Conservation (phyloP, 1,284 basidiomycete species). For the Ceratobasidium sp. region DNA sequence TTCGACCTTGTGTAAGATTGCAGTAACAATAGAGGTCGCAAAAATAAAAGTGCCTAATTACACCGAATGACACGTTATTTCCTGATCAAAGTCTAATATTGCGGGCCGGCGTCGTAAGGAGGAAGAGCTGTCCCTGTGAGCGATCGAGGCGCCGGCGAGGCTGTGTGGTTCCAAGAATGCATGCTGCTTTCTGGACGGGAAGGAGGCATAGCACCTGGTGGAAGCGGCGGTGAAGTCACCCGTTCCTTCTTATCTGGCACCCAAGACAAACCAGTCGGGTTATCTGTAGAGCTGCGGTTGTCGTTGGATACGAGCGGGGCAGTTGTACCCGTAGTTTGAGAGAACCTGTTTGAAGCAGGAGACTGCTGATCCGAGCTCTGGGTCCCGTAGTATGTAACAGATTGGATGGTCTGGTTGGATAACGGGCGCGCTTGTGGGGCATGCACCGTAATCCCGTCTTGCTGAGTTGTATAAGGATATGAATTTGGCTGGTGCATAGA, state of each 20-base stretch:
- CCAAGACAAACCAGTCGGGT: background rate
- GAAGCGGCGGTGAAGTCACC: background rate
- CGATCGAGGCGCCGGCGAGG: background rate
- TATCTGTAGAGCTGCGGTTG: background rate
- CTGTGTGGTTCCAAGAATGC: background rate
- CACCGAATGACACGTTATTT: background rate
- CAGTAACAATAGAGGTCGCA: too few relatives aligned
- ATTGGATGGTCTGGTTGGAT: background rate
- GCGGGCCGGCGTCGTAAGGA: background rate
- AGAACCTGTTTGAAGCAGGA: background rate
- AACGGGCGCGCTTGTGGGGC: background rate
- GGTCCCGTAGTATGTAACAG: background rate
- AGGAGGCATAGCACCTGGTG: constrained; percentile 6
- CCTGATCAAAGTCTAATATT: background rate
- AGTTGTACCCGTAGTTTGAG: background rate
- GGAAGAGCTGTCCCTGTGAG: background rate
- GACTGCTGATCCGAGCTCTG: background rate
- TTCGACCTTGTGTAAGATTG: too few relatives aligned
- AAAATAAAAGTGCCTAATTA: too few relatives aligned
- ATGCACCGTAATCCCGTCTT: background rate
- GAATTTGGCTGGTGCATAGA: background rate
- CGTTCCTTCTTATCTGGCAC: background rate
- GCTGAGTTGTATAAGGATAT: background rate
- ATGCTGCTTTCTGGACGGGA: too few relatives aligned
- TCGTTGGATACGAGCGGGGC: background rate